Conservation (phyloP, 176 grass and related monocot genomes). For the Raddia distichophylla region DNA sequence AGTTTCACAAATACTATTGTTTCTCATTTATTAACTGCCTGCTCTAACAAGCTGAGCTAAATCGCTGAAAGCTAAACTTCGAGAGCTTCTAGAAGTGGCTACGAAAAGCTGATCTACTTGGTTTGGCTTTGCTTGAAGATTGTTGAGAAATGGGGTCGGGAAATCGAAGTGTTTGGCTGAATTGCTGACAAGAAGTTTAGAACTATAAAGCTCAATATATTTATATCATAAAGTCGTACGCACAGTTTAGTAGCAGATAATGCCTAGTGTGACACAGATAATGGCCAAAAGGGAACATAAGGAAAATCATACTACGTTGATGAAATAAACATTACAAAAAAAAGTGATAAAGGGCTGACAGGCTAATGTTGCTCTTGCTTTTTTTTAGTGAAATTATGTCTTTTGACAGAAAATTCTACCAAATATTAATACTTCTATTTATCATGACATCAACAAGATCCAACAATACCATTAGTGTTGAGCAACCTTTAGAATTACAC, state of each 20-base stretch:
- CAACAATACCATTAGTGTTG: neutral
- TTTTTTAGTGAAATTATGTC: neutral
- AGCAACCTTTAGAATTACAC: neutral
- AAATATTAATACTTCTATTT: neutral
- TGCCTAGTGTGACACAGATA: neutral
- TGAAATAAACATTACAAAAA: neutral
- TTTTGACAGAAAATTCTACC: neutral
- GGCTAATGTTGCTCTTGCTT: neutral
- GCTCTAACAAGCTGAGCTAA: no score
- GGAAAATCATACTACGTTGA: neutral
- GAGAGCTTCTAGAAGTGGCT: no score
- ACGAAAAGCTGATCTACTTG: no score
- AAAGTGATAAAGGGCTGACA: neutral
- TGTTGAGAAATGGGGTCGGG: no score
- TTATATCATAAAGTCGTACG: neutral
- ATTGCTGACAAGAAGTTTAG: no score
- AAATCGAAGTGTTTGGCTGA: no score
- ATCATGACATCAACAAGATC: neutral
- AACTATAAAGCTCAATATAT: neutral
- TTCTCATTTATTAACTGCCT: neutral
- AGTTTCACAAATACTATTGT: neutral
- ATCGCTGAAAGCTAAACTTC: no score
- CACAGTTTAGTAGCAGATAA: neutral
- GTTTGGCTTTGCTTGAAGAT: no score
- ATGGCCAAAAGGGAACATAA: neutral